Evolutionary conservation across 106 monocot species (phyloP), one percentile per base, ranked within the genome.

Genomic region (Posidonia australis): DNA sequence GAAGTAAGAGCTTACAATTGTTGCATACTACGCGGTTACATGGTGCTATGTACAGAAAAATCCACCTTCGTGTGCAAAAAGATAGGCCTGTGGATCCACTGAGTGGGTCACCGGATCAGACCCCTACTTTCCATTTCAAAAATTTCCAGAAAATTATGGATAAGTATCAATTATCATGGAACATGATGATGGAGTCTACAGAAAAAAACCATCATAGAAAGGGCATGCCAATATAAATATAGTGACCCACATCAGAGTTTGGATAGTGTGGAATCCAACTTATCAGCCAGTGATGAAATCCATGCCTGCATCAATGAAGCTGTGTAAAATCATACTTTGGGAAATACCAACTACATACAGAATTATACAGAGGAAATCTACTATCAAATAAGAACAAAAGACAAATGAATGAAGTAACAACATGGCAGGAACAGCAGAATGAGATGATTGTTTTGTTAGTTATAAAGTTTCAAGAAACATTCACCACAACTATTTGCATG

Each of bases 281-380:
- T 66, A 30, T 66, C 66, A 32, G 51, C 66, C 13, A 66, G 12
- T 1, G 51, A 66, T 14, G 66, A 51, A 24, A 66, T 66, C 66
- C 66, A 66, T 30, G 51, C 48, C 66, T 66, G 29, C 13, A 29
- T 7, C 7, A 11, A 44, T 12, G 16, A 22, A 64, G 44, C 44
- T 32, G 59, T 13, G 13, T 59, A 5, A 41, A 20, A 0, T 20
- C 14, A 61, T 10, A 27, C 36, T 36, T 36, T 36, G 13, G 49
- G 13, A 49, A 4, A 49, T 17, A 14, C 3, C 49, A 3, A 10
- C 13, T 19, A 49, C 10, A 49, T 19, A 17, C 3, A 1, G 13
- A 19, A 49, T 12, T 49, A 49, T 3, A n/a, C n/a, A n/a, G n/a
- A n/a, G n/a, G n/a, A 49, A 49, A 49, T 17, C 3, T 49, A 49